Evolutionary conservation across 176 grass and related monocot genomes (phyloP), one percentile per base, ranked within the genome.

Genomic region (Cenchrus fungigraminus): DNA sequence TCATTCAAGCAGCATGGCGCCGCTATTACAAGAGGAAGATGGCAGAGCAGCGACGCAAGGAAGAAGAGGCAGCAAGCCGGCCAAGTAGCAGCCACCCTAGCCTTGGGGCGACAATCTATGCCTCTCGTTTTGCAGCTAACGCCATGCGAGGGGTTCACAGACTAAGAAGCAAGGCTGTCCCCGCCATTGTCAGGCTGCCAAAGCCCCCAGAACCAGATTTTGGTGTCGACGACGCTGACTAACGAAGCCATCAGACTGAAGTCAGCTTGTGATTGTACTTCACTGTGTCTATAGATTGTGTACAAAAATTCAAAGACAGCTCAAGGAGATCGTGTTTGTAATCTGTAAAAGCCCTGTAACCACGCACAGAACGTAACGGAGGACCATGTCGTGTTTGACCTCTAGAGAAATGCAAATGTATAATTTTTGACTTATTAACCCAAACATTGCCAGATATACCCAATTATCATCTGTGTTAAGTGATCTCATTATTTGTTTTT

Each of bases 161-260:
- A 72, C 88, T 95, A 53, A 87, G 93, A 72, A 95, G 78, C 79
- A 86, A 81, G 84, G 86, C 84, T 12, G 82, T 55, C 14, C 87
- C 82, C 5, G 68, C 81, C 15, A 83, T 94, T 56, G 86, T 92
- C 71, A 91, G 89, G 79, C 42, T 99, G 43, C 91, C 91, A n/a
- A 96, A 99, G 67, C 97, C 93, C 16, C 86, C 93, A 6, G 93
- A 99, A 66, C 97, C 90, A 34, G 91, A 96, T 88, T 99, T 99
- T 37, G 86, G 73, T 12, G 74, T 56, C 0, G 90, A 94, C 3
- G 80, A 90, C 12, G 65, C 82, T 8, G 93, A 95, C 76, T 92
- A 79, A 88, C 14, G 17, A 62, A 42, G 52, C 52, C 31, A 19
- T 32, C 25, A 40, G 13, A 57, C 19, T 50, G 9, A 71, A 82